Base-by-base conservation (phyloP, 768 basidiomycete genomes). In the Omphalotus guepiniiformis region DNA sequence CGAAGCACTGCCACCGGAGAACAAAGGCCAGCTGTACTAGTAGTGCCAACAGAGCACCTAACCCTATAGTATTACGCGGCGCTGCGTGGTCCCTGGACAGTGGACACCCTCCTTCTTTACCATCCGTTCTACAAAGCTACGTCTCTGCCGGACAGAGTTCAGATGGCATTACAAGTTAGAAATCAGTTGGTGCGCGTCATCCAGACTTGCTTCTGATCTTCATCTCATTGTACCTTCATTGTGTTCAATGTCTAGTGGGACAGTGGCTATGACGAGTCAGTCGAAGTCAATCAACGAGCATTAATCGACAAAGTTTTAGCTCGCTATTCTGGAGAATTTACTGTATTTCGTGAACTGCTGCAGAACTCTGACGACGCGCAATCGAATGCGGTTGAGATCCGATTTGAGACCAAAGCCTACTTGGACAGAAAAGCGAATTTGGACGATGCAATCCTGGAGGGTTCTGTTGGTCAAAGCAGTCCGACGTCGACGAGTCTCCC, bases 221-320 rank as follows among this genome's bases (percentile, higher is more conserved):
- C 42, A 15, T 43, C 3, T 4, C 12, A 13, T 21, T 28, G 27
- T 27, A 28, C 8, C 13, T 32, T 18, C 6, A 13, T 21, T 36
- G 22, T 21, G n/a, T n/a, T n/a, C n/a, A n/a, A n/a, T n/a, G 8
- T 40, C 22, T 18, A 46, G 50, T 51, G 50, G 50, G 39, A 19
- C 16, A 3, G 4, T 11, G 50, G 50, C n/a, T 18, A 47, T 18
- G 50, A 51, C 37, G 50, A 51, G 37, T 32, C 21, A 3, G 50
- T 51, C 8, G 50, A 51, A 32, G 50, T 51, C 7, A 95, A 95
- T 64, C 94, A 95, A 62, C 80, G 94, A 16, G 93, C 93, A n/a
- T 72, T 96, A 48, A 95, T 97, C 44, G 94, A 96, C 74, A 97
- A 93, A 68, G 91, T 98, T 19, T 80, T 99, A 18, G 93, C 95